Base-by-base conservation (phyloP, 495 filamentous ascomycete genomes). In the Penicillium macrosclerotiorum region DNA sequence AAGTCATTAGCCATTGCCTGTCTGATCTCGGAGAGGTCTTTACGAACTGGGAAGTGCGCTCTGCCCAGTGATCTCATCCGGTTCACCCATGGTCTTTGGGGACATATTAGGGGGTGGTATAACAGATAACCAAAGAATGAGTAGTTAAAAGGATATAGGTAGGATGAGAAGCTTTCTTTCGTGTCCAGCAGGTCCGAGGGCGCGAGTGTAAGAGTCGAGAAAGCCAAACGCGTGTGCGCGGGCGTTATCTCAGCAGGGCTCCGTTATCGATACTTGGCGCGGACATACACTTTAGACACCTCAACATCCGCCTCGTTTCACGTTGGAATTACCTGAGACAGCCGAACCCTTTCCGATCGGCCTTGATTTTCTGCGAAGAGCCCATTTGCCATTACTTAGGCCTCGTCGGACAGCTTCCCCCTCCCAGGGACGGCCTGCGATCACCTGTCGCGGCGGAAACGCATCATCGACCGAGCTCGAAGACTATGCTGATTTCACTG, bases 1-100 rank as follows among this genome's bases (percentile, higher is more conserved):
- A 35, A 6, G 1, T 1, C 13, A 31, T 62, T 42, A 60, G 59
- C 33, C 14, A 33, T 18, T 18, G 24, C 9, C 14, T 12, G 30
- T 19, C 31, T 22, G 14, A 9, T 31, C 25, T 8, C 7, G 8
- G 14, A 27, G 12, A 36, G 19, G 14, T 22, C 18, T 38, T 33
- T 39, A 73, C 88, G 72, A 72, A 97, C 93, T 74, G 23, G 93
- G 94, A 6, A 98, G 80, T 45, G 85, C 81, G 9, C 85, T 85
- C 49, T 87, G 82, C 54, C 94, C 93, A 8, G 88, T 93, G 42
- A 86, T 81, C 69, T 95, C 90, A 53, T 88, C 84, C 29, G 60
- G 51, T 44, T 93, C 93, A 23, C 87, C 84, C 1, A 82, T 79
- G 51, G 85, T 90, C 68, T 96, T 96, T 74, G 95, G 90, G 18